Evolutionary conservation across 257 asterid species (phyloP), one percentile per base, ranked within the genome.

Genomic region (Nicotiana sylvestris): DNA sequence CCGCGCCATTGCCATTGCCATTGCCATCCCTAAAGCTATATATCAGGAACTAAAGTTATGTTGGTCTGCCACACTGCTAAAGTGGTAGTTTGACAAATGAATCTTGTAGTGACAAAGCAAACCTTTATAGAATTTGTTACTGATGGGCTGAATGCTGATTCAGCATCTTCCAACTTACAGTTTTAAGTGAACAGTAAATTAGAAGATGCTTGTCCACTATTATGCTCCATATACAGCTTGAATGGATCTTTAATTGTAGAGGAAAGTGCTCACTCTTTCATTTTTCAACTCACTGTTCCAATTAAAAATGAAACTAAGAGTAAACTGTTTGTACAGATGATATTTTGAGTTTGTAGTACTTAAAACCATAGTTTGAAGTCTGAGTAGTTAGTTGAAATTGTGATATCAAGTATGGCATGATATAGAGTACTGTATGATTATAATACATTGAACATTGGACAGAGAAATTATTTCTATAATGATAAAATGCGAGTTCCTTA

Each of bases 51-150:
- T 21, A 72, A 70, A 72, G 78, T 21, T 43, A 21, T 72, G 60
- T 46, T 72, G 37, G 60, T 55, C 35, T 72, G 35, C 80, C n/a
- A 13, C 15, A 5, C 13, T 49, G 43, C 43, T 74, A 27, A 46
- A 74, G 25, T 49, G 62, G 43, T 49, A 25, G 80, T 74, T 74
- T 74, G 80, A 49, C 78, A 74, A 74, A 74, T 74, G 62, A 74
- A 74, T 74, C 25, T 74, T 2, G 61, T 74, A 0, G 62, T 25
- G 80, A 15, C 60, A 74, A 74, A 74, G 4, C 16, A 49, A 49
- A 74, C 46, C 46, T 74, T 7, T 15, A 25, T 43, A 35, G 58
- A 53, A 15, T 43, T 53, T 53, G 15, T 74, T 49, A 74, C 8
- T 2, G 27, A 25, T 69, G 78, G 56, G 29, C 27, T 16, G 33